These are phyloP conservation scores for Exophiala calicioides DNA, from an alignment of 2,329 filamentous ascomycete species.

Conservation along the genomic window DNA sequence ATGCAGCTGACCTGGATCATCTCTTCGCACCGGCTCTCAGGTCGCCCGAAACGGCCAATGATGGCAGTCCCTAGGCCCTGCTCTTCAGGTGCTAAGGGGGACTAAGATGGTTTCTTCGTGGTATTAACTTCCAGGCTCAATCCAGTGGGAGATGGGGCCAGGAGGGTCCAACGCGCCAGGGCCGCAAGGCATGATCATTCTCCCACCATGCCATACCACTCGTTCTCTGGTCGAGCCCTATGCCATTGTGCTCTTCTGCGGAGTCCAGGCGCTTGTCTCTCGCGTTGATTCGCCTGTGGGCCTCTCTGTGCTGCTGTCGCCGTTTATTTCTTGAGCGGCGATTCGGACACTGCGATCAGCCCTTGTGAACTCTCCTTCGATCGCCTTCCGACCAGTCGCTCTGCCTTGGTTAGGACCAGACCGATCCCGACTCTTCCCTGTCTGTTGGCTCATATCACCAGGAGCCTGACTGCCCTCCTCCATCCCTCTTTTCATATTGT, in stretches of 20 bases:
- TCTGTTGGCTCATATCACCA: constrained; percentile 5
- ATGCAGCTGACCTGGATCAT: constrained; percentile 11
- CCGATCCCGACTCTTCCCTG: constrained; percentile 5
- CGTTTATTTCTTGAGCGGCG: constrained; percentile 7
- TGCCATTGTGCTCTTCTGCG: constrained; percentile 10
- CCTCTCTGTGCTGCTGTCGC: constrained; percentile 1
- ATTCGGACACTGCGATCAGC: too few relatives aligned
- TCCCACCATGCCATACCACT: constrained; percentile 10
- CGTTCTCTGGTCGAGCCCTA: constrained; percentile 13
- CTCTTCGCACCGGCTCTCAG: constrained; percentile 4
- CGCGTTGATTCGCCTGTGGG: constrained; percentile 13
- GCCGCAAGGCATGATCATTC: constrained; percentile 13
- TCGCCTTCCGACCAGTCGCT: constrained; percentile 3
- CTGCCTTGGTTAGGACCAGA: constrained; percentile 1
- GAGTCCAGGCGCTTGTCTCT: constrained; percentile 15
- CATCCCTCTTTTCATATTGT: constrained; percentile 5
- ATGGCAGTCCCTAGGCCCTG: constrained; percentile 10
- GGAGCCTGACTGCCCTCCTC: constrained; percentile 10
- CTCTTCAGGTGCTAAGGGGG: constrained; percentile 2
- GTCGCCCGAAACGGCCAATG: constrained; percentile 13
- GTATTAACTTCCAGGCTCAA: constrained; percentile 12
- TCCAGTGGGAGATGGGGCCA: constrained; percentile 9
- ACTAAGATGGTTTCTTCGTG: constrained; percentile 16
- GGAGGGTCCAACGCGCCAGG: constrained; percentile 13
- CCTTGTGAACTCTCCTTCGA: constrained; percentile 7